Evolutionary conservation across 2,329 filamentous ascomycete genomes (phyloP).

Genomic region (Didymella lethalis): DNA sequence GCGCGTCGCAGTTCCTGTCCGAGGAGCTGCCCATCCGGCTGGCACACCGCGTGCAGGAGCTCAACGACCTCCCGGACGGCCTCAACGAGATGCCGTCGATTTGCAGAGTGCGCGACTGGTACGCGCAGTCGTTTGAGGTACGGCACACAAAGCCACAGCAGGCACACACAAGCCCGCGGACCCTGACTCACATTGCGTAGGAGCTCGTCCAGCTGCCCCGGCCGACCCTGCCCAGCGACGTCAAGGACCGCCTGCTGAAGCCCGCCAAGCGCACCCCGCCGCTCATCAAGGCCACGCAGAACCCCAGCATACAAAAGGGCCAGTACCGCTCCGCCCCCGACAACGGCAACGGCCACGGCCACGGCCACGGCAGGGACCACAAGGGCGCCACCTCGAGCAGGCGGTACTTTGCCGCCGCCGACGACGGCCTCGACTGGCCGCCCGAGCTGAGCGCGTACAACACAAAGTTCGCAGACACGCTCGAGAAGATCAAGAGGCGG

Average conservation of each 20-base stretch:
- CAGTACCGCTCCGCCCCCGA: slow-evolving; percentile 72
- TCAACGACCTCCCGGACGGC: slow-evolving; percentile 90
- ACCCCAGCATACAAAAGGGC: slow-evolving; percentile 85
- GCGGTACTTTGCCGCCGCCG: slow-evolving; percentile 90
- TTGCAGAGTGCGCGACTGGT: slow-evolving; percentile 94
- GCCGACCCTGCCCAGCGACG: slow-evolving; percentile 76
- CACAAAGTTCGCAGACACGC: slow-evolving; percentile 82
- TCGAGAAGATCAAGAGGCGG: slow-evolving; percentile 93
- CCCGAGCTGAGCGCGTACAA: slow-evolving; percentile 96
- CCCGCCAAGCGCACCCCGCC: slow-evolving; percentile 67
- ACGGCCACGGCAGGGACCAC: slow-evolving; percentile 58
- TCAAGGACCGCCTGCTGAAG: slow-evolving; percentile 79
- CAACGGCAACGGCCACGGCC: slow-evolving; percentile 58
- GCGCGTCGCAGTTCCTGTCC: slow-evolving; percentile 96
- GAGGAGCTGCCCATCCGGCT: slow-evolving; percentile 97
- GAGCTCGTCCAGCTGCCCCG: slow-evolving; percentile 89
- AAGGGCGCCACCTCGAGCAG: slow-evolving; percentile 58
- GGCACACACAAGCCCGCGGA: slow-evolving; percentile 4
- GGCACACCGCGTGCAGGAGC: slow-evolving; percentile 94
- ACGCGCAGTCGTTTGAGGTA: slow-evolving; percentile 99
- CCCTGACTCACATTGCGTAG: slow-evolving; percentile 58
- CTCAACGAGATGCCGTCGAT: slow-evolving; percentile 98
- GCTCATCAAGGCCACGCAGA: slow-evolving; percentile 82
- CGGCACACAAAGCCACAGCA: slow-evolving; percentile 32
- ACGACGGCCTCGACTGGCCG: slow-evolving; percentile 89